Conservation (phyloP, 1,284 basidiomycete genomes). For the Cutaneotrichosporon mucoides region DNA sequence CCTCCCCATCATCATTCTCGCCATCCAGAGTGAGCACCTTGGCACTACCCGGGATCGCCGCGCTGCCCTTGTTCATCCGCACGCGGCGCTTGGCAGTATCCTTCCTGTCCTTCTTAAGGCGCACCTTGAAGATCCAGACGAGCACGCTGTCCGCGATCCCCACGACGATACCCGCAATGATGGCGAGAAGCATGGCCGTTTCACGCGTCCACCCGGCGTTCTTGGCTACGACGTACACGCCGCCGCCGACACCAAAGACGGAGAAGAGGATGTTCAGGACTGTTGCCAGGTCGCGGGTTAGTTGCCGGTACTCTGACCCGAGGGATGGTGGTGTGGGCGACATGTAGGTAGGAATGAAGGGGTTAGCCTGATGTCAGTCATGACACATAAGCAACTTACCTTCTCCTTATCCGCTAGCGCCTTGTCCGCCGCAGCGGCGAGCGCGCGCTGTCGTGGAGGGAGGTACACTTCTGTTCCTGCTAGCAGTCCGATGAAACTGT, state of each 20-base stretch:
- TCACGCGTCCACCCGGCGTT: slow-evolving; percentile 34
- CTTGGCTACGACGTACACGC: slow-evolving; percentile 35
- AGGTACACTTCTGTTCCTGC: slow-evolving; percentile 40
- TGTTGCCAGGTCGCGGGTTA: slow-evolving; percentile 31
- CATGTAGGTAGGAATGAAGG: slow-evolving; percentile 39
- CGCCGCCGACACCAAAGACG: slow-evolving; percentile 35
- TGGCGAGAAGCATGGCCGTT: slow-evolving; percentile 27
- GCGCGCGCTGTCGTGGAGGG: slow-evolving; percentile 26
- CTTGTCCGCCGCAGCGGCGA: slow-evolving; percentile 9
- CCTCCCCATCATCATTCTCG: not conserved
- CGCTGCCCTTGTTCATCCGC: slow-evolving; percentile 9
- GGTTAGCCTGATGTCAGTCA: slow-evolving; percentile 24
- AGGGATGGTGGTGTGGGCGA: slow-evolving; percentile 26
- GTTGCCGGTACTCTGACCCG: slow-evolving; percentile 30
- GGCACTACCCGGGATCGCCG: not conserved
- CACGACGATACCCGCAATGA: slow-evolving; percentile 35
- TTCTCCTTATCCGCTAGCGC: slow-evolving; percentile 1
- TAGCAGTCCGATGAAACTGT: slow-evolving; percentile 32
- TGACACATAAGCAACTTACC: not conserved
- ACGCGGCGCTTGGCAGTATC: slow-evolving; percentile 17
- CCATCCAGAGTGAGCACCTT: not conserved
- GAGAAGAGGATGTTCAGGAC: slow-evolving; percentile 43
- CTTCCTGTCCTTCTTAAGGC: slow-evolving; percentile 20
- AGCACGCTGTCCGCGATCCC: slow-evolving; percentile 36
- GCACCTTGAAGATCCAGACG: slow-evolving; percentile 27